These are phyloP conservation scores for Venturia aucupariae DNA, from an alignment of 2,329 filamentous ascomycete genomes.

Conservation along the genomic window DNA sequence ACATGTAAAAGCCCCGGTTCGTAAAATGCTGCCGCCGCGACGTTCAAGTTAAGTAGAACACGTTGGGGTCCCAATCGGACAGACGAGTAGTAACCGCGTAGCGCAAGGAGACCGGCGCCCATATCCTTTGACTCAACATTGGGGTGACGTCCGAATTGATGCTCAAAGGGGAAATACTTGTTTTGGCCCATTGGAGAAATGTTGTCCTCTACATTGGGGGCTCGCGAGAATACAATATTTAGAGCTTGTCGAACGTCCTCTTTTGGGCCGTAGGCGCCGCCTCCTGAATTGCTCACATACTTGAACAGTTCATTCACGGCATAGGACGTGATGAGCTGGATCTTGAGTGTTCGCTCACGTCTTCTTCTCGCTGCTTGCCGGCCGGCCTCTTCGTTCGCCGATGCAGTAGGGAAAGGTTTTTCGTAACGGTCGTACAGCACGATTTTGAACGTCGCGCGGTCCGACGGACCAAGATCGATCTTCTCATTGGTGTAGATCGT, in stretches of 20 bases:
- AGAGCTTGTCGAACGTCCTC: slow-evolving; percentile 46
- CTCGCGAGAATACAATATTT: slow-evolving; percentile 47
- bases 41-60: slow-evolving; percentile 54
- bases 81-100: slow-evolving; percentile 54
- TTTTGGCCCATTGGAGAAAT: slow-evolving; percentile 31
- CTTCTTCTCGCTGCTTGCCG: not conserved
- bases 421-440: slow-evolving; percentile 6
- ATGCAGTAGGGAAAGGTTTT: slow-evolving; percentile 1
- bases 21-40: slow-evolving; percentile 51
- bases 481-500: slow-evolving; percentile 18
- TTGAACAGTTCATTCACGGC: slow-evolving; percentile 32
- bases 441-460: slow-evolving; percentile 20
- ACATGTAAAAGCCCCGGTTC: slow-evolving; percentile 34
- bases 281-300: slow-evolving; percentile 31
- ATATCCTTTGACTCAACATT: slow-evolving; percentile 31
- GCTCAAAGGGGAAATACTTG: slow-evolving; percentile 36
- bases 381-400: slow-evolving; percentile 19
- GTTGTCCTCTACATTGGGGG: slow-evolving; percentile 32
- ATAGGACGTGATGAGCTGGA: not conserved
- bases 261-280: slow-evolving; percentile 34
- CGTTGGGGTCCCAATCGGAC: slow-evolving; percentile 49
- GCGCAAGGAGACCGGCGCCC: slow-evolving; percentile 43
- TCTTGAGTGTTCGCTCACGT: not conserved
- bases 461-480: slow-evolving; percentile 18
- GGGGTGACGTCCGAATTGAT: slow-evolving; percentile 16